Base-by-base conservation (phyloP, 179 eudicot genomes). In the Actinidia arguta region DNA sequence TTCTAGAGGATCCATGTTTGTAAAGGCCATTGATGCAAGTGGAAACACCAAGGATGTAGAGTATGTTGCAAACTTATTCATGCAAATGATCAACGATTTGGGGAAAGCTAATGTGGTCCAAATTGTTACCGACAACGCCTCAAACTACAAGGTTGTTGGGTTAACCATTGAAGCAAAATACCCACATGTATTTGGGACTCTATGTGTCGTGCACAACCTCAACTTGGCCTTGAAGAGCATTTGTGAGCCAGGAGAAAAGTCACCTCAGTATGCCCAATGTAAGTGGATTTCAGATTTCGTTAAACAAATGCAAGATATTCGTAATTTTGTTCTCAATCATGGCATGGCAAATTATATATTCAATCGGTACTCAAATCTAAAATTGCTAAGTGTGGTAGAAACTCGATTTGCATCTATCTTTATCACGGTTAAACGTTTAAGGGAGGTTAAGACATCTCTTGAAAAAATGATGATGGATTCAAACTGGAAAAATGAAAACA, bases 381-480 rank as follows among this genome's bases (percentile, higher is more conserved):
- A 36, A 31, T 56, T 56, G 10, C 48, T 36, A 39, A 75, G 52
- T 4, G 67, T 56, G 5, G 67, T 48, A 7, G 31, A 75, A 75
- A 54, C 64, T 25, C 54, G 64, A 36, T 75, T 75, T 54, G 62
- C 78, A 6, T 55, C 78, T 16, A 44, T 5, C 22, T 17, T 68
- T 36, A 36, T 68, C 48, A 63, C 42, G 46, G 50, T 22, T 31
- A 39, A 9, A 36, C 55, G 14, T 7, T 18, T 18, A 68, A 42
- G 5, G 24, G 24, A 39, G 8, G 25, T 70, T 70, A 46, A 70
- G 54, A 18, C 16, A n/a, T 70, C 52, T 44, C 52, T 70, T 0
- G 54, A 70, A 46, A 70, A 70, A 70, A 46, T 70, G 74, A 14
- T 46, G 25, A 44, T 44, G 74, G 74, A 70, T 70, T 0, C 74